These are phyloP conservation scores for Casuarina equisetifolia DNA, from an alignment of 306 rosid genomes.

Conservation along the genomic window DNA sequence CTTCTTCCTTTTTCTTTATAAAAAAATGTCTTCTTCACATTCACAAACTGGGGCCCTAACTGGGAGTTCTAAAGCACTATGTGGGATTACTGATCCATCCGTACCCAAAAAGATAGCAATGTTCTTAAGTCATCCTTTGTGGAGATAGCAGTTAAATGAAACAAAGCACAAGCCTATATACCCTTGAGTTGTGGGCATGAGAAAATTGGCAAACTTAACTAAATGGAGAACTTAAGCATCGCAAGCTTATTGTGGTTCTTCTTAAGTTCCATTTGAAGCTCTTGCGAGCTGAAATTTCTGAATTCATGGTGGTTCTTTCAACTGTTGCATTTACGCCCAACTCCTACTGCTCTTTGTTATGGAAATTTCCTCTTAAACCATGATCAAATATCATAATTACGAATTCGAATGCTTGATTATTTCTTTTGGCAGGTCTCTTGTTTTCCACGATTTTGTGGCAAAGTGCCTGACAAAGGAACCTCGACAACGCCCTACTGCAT, in stretches of 20 bases:
- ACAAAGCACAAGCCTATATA: background rate
- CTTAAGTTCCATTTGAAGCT: background rate
- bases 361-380: slow-evolving; percentile 4
- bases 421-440: slow-evolving; percentile 72
- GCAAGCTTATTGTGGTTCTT: background rate
- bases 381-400: slow-evolving; percentile 2
- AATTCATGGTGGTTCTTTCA: background rate
- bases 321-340: background rate
- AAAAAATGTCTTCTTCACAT: background rate
- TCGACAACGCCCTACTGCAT: slow-evolving; percentile 87
- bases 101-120: background rate
- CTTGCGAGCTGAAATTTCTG: background rate
- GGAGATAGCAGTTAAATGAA: background rate
- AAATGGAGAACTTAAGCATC: background rate
- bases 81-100: background rate
- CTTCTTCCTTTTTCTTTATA: background rate
- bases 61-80: background rate
- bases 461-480: slow-evolving; percentile 96
- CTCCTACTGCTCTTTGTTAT: slow-evolving; percentile 1
- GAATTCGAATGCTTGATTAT: slow-evolving; percentile 13
- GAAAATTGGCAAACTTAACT: background rate
- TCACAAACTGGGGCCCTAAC: background rate
- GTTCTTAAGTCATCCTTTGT: background rate
- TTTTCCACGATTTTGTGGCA: slow-evolving; percentile 97
- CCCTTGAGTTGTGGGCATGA: slow-evolving; percentile 14